Base-by-base conservation (phyloP, 805 yeast genomes). In the Debaryomyces prosopidis region DNA sequence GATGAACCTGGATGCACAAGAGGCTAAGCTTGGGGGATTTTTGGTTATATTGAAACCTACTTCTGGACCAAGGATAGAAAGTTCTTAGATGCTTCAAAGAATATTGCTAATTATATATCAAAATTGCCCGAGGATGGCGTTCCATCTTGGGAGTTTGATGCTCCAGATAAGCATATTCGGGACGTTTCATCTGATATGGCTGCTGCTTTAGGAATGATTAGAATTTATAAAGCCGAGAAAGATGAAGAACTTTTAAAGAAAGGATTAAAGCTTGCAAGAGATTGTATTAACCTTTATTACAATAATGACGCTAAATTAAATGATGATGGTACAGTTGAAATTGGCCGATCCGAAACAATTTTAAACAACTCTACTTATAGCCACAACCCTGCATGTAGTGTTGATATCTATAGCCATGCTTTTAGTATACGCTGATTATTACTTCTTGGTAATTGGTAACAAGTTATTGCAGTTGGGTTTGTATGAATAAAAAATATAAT, bases 21-120 rank as follows among this genome's bases (percentile, higher is more conserved):
- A n/a, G 68, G 68, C 32, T 66, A 62, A 47, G 58, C 68, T 4
- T 62, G 68, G 68, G 65, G 59, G 4, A 33, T 63, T 9, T 49
- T 59, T 36, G 68, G 68, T 1, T 63, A 43, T 45, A 58, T 60
- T 7, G 55, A 52, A 19, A 50, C 53, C 12, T 63, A 62, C 46
- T 26, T 39, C 35, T 63, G 55, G 52, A 60, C 68, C 26, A 53
- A 50, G 36, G 49, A 59, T 23, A 15, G 36, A 16, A 50, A 52
- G 46, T 63, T 60, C 49, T 51, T 62, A 34, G 57, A 59, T 11
- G 59, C 58, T 5, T 53, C 66, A 17, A 53, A 51, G 30, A 50
- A 54, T 2, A 40, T 55, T 7, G 58, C 58, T 14, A 55, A 62
- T 12, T 55, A 60, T 42, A 18, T 61, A 14, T 30, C 50, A 5